Evolutionary conservation across 805 yeast genomes (phyloP).

Genomic region (Starmera quercuum): DNA sequence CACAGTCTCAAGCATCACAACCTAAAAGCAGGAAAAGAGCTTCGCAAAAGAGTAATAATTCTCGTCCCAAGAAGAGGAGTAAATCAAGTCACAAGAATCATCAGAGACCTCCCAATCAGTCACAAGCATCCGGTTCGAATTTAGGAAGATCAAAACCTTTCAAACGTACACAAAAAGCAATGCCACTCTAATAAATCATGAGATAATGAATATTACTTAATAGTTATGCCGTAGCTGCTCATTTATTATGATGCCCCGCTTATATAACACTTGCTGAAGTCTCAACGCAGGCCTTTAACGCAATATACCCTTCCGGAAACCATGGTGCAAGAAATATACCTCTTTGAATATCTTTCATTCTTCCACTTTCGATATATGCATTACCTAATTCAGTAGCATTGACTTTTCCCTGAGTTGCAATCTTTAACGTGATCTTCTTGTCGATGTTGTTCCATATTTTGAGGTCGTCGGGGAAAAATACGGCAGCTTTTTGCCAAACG

Average conservation of each 20-base stretch:
- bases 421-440: conserved; percentile 44
- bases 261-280: too few species aligned
- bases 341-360: conserved; percentile 53
- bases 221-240: too few species aligned
- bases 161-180: not conserved
- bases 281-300: conserved; percentile 24
- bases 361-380: conserved; percentile 40
- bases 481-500: conserved; percentile 66
- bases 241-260: too few species aligned
- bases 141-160: not conserved
- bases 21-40: not conserved
- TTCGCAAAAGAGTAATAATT: not conserved
- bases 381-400: conserved; percentile 44
- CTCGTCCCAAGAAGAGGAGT: not conserved
- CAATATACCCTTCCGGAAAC: conserved; percentile 23
- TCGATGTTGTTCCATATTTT: conserved; percentile 65
- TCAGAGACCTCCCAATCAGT: not conserved
- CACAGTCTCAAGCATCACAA: not conserved
- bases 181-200: not conserved
- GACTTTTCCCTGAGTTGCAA: conserved; percentile 47
- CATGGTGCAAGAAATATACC: conserved; percentile 60
- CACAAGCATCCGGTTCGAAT: not conserved
- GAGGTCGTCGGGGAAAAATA: conserved; percentile 65
- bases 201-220: too few species aligned
- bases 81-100: not conserved